Conservation (phyloP, 2,329 filamentous ascomycete species). For the Xenoacremonium recifei region DNA sequence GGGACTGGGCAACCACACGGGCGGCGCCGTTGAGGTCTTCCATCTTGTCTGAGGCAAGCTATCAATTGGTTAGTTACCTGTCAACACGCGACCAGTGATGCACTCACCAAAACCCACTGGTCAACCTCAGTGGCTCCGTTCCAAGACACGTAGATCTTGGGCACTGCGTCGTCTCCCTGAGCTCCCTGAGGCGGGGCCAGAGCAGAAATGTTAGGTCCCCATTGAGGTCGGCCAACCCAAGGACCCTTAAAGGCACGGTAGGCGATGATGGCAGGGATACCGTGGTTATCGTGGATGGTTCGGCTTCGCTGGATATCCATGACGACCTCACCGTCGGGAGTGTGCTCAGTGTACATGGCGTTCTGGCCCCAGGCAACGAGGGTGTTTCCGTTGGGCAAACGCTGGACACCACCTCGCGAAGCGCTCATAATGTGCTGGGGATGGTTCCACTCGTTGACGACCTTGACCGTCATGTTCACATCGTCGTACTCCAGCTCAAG, state of each 20-base stretch:
- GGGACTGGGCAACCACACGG: background rate
- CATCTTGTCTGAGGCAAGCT: background rate
- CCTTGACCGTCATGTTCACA: conserved; percentile 1
- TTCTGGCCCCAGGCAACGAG: conserved; percentile 5
- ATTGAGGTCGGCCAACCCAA: conserved; percentile 2
- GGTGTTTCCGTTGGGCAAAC: conserved; percentile 2
- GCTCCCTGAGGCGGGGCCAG: no score
- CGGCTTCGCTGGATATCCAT: conserved; percentile 2
- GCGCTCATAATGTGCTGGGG: conserved; percentile 1
- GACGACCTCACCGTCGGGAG: conserved; percentile 1
- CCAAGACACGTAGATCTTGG: no score
- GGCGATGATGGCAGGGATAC: background rate
- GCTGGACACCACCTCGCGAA: conserved; percentile 3
- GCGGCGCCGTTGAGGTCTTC: background rate
- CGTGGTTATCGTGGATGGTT: background rate
- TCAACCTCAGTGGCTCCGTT: no score
- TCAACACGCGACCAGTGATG: background rate
- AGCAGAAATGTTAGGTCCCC: conserved; percentile 6
- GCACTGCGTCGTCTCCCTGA: no score
- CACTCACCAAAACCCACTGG: background rate
- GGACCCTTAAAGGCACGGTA: conserved; percentile 1
- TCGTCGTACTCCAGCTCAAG: conserved; percentile 2
- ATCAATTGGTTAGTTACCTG: background rate
- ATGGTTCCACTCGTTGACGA: conserved; percentile 5
- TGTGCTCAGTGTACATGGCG: conserved; percentile 2